Percentiles rank a stretch among this genome's conserved stretches.
Conservation (phyloP, 352 stramenopile species). For the Pythium coloratum region DNA sequence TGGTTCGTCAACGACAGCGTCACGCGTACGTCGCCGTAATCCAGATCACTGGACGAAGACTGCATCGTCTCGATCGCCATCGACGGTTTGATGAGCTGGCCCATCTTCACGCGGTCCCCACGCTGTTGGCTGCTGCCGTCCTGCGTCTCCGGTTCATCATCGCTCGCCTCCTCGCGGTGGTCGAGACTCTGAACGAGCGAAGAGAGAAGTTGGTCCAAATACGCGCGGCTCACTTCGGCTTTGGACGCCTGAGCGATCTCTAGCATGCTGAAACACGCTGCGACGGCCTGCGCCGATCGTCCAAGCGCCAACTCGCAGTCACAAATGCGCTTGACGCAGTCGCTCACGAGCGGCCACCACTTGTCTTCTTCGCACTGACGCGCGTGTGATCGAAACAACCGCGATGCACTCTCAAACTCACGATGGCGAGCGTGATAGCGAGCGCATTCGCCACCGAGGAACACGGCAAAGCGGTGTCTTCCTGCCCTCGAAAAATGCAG, state of each 20-base stretch:
- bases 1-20: constrained; percentile 54
- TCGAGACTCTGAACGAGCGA: constrained; percentile 46
- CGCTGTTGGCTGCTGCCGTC: not conserved
- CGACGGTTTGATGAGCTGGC: constrained; percentile 48
- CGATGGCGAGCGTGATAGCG: constrained; percentile 52
- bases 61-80: constrained; percentile 62
- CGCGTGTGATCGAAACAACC: constrained; percentile 63
- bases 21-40: constrained; percentile 61
- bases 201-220: constrained; percentile 50
- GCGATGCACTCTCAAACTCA: constrained; percentile 66
- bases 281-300: constrained; percentile 50
- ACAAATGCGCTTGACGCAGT: constrained; percentile 58
- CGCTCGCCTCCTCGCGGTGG: constrained; percentile 1
- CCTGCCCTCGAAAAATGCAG: constrained; percentile 74
- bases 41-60: constrained; percentile 35
- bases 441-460: constrained; percentile 69
- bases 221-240: constrained; percentile 43
- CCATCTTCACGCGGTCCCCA: constrained; percentile 42
- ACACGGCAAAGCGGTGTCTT: constrained; percentile 75
- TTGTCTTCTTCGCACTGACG: constrained; percentile 78
- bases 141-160: constrained; percentile 1
- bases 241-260: constrained; percentile 49
- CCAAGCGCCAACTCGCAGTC: constrained; percentile 54
- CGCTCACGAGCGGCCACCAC: constrained; percentile 63
- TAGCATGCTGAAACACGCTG: constrained; percentile 66